Evolutionary conservation across 805 yeast genomes (phyloP).

Genomic region (Saccharomycopsis selenospora): DNA sequence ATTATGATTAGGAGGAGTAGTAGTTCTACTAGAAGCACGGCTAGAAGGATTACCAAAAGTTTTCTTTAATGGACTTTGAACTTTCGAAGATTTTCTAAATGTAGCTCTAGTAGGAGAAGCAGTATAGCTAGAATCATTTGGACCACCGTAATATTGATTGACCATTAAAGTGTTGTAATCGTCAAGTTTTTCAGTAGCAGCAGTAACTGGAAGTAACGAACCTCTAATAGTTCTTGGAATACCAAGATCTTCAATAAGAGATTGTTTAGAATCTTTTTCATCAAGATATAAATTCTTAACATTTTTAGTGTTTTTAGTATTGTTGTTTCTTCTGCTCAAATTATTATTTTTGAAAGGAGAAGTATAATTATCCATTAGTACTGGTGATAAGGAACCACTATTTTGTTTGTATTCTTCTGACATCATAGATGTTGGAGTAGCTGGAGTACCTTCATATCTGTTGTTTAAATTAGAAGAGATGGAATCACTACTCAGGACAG

Average conservation of each 20-base stretch:
- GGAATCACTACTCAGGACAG: background rate
- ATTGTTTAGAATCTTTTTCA: slow-evolving; percentile 10
- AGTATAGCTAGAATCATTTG: background rate
- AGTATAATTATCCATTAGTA: background rate
- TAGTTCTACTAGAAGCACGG: background rate
- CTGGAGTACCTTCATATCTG: background rate
- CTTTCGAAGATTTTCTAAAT: background rate
- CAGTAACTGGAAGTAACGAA: slow-evolving; percentile 5
- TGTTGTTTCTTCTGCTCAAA: no score
- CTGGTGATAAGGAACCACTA: background rate
- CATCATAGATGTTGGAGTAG: background rate
- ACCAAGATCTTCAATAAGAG: slow-evolving; percentile 13
- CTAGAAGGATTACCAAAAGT: slow-evolving; percentile 1
- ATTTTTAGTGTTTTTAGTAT: background rate
- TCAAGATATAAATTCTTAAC: background rate
- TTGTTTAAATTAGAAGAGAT: background rate
- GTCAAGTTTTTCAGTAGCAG: slow-evolving; percentile 4
- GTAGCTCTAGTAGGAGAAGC: background rate
- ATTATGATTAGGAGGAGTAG: background rate
- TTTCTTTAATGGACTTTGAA: background rate
- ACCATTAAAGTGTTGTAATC: slow-evolving; percentile 17
- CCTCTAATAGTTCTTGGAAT: slow-evolving; percentile 20
- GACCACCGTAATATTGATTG: slow-evolving; percentile 8
- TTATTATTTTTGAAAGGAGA: background rate
- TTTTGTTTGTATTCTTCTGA: background rate